Evolutionary conservation across 2,329 filamentous ascomycete genomes (phyloP).

Genomic region (Penicillium sp.): DNA sequence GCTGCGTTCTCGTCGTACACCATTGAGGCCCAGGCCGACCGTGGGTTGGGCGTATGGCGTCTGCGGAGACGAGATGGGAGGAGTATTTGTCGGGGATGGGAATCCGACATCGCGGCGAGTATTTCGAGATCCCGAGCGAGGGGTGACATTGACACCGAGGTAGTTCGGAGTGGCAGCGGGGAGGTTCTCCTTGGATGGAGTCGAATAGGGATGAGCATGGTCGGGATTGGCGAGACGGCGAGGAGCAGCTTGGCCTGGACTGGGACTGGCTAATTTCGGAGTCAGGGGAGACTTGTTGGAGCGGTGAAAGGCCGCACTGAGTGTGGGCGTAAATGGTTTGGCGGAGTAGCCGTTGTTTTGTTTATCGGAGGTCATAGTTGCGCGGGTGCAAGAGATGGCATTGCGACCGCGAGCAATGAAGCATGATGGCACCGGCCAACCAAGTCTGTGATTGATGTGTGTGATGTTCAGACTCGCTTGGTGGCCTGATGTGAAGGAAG

Average conservation of each 20-base stretch:
- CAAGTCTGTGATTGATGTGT: conserved; percentile 1
- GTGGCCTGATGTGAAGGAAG: conserved; percentile 14
- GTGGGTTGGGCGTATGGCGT: conserved; percentile 30
- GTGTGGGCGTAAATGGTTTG: conserved; percentile 67
- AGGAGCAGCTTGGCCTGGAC: conserved; percentile 27
- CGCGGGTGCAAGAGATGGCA: conserved; percentile 47
- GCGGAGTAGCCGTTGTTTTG: conserved; percentile 51
- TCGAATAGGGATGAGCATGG: conserved; percentile 33
- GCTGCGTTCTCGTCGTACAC: conserved; percentile 35
- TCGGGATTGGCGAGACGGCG: conserved; percentile 37
- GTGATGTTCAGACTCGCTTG: neutral
- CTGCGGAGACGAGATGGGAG: conserved; percentile 29
- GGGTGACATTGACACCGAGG: conserved; percentile 70
- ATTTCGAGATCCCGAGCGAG: conserved; percentile 73
- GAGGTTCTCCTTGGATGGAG: conserved; percentile 50
- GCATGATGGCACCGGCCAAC: conserved; percentile 36
- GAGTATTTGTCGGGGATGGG: conserved; percentile 63
- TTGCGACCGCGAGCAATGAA: conserved; percentile 35
- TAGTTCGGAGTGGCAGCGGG: conserved; percentile 56
- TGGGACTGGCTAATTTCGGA: conserved; percentile 56
- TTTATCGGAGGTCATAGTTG: conserved; percentile 54
- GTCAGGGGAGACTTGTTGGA: conserved; percentile 57
- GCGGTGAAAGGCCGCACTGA: conserved; percentile 63
- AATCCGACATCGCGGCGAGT: conserved; percentile 68
- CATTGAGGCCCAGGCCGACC: conserved; percentile 22